Conservation (phyloP, 1,284 basidiomycete genomes). For the Moesziomyces parantarcticus region DNA sequence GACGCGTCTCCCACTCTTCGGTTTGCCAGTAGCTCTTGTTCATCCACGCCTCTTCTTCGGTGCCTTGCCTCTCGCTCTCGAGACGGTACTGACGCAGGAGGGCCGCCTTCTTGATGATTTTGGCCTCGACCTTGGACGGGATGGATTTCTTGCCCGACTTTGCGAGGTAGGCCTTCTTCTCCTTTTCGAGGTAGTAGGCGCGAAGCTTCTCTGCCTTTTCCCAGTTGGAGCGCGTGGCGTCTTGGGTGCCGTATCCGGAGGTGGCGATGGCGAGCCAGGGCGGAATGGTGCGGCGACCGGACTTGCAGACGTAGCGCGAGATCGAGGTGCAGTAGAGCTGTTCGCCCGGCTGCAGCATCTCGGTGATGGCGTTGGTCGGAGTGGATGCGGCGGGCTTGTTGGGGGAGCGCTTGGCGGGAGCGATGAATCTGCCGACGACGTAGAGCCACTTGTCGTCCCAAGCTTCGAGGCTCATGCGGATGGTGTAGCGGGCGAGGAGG, state of each 20-base stretch:
- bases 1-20: conserved; percentile 35
- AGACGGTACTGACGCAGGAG: conserved; percentile 26
- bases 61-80: conserved; percentile 27
- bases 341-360: conserved; percentile 21
- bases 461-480: conserved; percentile 38
- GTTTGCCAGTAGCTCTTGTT: conserved; percentile 28
- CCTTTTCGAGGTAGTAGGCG: conserved; percentile 21
- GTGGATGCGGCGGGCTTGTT: neutral
- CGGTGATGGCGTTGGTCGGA: conserved; percentile 7
- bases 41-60: conserved; percentile 41
- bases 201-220: conserved; percentile 52
- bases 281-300: conserved; percentile 54
- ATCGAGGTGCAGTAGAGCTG: conserved; percentile 54
- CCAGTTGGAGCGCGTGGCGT: conserved; percentile 49
- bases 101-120: conserved; percentile 25
- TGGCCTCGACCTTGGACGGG: conserved; percentile 19
- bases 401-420: conserved; percentile 7
- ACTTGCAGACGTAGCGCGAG: conserved; percentile 56
- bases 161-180: conserved; percentile 16
- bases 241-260: conserved; percentile 49
- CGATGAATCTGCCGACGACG: conserved; percentile 41
- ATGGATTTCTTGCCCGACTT: conserved; percentile 27
- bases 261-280: conserved; percentile 59
- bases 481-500: conserved; percentile 41
- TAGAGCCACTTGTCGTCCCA: conserved; percentile 64